A percentile compares a stretch with the other conserved stretches of the same genome.
These are phyloP conservation scores for Citrus cavaleriei DNA, from an alignment of 345 rosid genomes.

Conservation along the genomic window DNA sequence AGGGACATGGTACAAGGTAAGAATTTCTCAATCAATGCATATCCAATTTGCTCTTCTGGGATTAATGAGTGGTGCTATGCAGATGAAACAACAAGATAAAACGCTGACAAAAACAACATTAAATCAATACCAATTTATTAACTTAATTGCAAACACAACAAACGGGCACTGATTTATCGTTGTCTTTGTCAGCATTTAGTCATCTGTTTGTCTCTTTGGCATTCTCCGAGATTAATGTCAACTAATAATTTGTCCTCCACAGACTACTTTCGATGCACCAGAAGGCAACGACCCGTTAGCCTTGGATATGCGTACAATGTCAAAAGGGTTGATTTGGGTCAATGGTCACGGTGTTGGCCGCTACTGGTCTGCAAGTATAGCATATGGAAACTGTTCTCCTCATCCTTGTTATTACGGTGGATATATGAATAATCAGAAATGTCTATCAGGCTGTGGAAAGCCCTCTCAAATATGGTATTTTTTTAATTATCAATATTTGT, in stretches of 20 bases:
- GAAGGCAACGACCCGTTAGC: constrained; percentile 71
- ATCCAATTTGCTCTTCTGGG: background rate
- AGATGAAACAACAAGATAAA: too few relatives aligned
- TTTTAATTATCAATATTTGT: background rate
- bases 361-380: constrained; percentile 68
- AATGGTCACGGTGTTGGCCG: constrained; percentile 84
- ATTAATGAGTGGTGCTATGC: background rate
- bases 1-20: constrained; percentile 89
- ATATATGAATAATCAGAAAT: constrained; percentile 41
- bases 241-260: constrained; percentile 6
- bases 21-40: background rate
- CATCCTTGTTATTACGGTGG: constrained; percentile 67
- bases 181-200: too few relatives aligned
- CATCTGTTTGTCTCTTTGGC: too few relatives aligned
- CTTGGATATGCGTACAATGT: constrained; percentile 75
- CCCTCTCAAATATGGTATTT: constrained; percentile 79
- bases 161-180: too few relatives aligned
- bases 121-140: too few relatives aligned
- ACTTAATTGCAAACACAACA: too few relatives aligned
- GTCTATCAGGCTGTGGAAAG: constrained; percentile 59
- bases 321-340: constrained; percentile 82
- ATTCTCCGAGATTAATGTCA: background rate
- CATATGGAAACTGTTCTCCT: constrained; percentile 54
- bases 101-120: too few relatives aligned
- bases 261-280: constrained; percentile 69